Conservation (phyloP, 148 eudicot genomes). For the Hydrangea macrophylla region DNA sequence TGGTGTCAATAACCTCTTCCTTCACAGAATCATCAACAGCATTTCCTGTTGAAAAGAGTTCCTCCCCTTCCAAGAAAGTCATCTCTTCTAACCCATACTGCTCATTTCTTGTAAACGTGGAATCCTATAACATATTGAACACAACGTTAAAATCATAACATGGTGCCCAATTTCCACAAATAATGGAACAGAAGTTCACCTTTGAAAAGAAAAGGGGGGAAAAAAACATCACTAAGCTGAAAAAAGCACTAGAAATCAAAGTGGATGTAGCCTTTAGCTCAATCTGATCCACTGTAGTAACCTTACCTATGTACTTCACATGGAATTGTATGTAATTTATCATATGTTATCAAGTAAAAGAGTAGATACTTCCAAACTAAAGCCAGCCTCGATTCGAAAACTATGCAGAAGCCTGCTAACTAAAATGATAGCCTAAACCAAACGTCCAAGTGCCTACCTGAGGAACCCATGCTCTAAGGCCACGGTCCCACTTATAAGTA, state of each 20-base stretch:
- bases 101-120: conserved; percentile 24
- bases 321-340: background rate
- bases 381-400: background rate
- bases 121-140: conserved; percentile 40
- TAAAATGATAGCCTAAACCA: background rate
- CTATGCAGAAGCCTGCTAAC: background rate
- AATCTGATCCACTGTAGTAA: background rate
- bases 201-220: background rate
- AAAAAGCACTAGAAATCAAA: background rate
- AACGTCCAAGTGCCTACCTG: conserved; percentile 51
- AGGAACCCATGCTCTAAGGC: conserved; percentile 86
- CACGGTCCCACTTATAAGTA: conserved; percentile 79
- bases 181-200: background rate
- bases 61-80: conserved; percentile 73
- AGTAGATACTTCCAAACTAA: background rate
- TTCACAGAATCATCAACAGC: conserved; percentile 31
- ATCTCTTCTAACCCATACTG: conserved; percentile 66
- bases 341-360: background rate
- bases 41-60: conserved; percentile 56
- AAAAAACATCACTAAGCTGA: background rate
- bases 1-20: conserved; percentile 26
- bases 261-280: background rate
- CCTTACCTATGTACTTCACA: background rate
- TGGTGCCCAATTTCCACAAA: background rate
- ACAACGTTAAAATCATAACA: conserved; percentile 1